Base-by-base conservation (phyloP, 1,284 basidiomycete genomes). In the Sparassis latifolia region DNA sequence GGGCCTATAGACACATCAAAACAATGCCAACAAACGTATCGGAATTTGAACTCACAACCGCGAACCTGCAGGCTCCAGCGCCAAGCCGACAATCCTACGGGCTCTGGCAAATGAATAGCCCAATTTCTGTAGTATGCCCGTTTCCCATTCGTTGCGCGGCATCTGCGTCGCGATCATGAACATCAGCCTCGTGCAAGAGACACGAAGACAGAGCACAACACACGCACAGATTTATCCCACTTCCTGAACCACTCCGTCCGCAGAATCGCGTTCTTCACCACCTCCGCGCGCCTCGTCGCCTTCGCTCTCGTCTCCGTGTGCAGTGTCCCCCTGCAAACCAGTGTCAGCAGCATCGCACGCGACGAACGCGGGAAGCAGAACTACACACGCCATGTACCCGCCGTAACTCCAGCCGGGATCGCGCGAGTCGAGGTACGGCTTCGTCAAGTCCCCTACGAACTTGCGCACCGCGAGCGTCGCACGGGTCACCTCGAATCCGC, bases 381-480 rank as follows among this genome's bases (percentile, higher is more conserved):
- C 20, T 20, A 60, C 68, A 45, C 49, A 68, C 68, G 69, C 58
- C 43, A 72, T 50, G 52, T 61, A 65, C 30, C 39, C 54, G 30
- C 56, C 56, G 28, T 48, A 50, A 20, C 20, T 20, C 10, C 27
- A 4, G 29, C 33, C 10, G 44, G 51, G 20, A 20, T 20, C 20
- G 20, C 20, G 20, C 20, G 20, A 20, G 20, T 20, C 20, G 20
- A 20, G 51, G 20, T 20, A 20, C 20, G 20, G 20, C 20, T 20
- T 20, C 9, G 61, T 59, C 1, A 74, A 44, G 55, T 73, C 69
- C 12, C 57, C 51, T 1, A 61, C 64, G n/a, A 76, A 60, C 51
- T 71, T 73, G 10, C 60, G 55, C 3, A 69, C 56, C 6, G 63
- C 70, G 2, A 76, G 59, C 4, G 50, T 55, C 7, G 64, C 60